These are phyloP conservation scores for Trapa bicornis DNA, from an alignment of 345 rosid species.

Conservation along the genomic window DNA sequence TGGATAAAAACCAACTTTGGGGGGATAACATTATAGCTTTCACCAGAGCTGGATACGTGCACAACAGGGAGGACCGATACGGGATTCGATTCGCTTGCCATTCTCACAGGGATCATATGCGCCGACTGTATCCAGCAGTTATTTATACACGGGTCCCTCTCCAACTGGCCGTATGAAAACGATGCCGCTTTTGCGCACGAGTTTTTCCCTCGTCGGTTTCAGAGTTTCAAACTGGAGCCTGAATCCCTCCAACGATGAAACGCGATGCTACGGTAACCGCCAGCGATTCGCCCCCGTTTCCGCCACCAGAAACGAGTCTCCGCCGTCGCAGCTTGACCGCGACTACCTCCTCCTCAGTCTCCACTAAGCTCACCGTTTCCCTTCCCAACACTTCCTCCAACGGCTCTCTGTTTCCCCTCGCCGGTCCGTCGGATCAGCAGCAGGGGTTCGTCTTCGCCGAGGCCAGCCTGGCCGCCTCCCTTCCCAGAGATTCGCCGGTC, in stretches of 20 bases:
- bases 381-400: constrained; percentile 18
- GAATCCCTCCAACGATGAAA: constrained; percentile 1
- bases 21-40: no score
- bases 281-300: neutral
- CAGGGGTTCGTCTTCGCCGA: neutral
- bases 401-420: constrained; percentile 6
- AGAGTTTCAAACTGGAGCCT: neutral
- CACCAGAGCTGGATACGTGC: neutral
- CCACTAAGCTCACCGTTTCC: constrained; percentile 8
- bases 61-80: neutral
- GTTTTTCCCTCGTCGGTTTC: neutral
- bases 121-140: neutral
- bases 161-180: neutral
- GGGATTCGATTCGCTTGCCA: neutral
- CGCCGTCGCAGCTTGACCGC: constrained; percentile 45
- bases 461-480: no score
- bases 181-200: neutral
- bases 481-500: constrained; percentile 9
- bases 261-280: neutral
- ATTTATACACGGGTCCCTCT: neutral
- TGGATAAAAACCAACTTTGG: no score
- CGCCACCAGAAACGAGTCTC: constrained; percentile 12
- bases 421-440: neutral
- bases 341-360: constrained; percentile 10
- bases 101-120: neutral